These are phyloP conservation scores for Spergularia marina DNA, from an alignment of 148 eudicot species.

Conservation along the genomic window DNA sequence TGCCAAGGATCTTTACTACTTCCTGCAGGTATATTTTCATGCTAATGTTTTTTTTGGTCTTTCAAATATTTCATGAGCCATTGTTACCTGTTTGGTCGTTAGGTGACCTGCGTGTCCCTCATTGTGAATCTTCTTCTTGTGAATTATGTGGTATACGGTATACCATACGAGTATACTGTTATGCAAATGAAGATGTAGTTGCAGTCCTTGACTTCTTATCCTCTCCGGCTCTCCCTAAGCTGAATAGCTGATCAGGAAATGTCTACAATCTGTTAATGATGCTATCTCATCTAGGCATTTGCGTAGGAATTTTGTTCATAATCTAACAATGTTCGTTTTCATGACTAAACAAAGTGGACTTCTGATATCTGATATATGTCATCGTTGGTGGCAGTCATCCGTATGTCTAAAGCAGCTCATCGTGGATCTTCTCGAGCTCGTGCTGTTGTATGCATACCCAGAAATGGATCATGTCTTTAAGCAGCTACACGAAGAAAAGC, in stretches of 20 bases:
- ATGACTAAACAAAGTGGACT: neutral
- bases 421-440: slow-evolving; percentile 71
- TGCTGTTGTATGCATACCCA: slow-evolving; percentile 77
- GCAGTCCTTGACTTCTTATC: neutral
- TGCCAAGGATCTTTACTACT: slow-evolving; percentile 89
- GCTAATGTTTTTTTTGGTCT: neutral
- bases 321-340: neutral
- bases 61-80: neutral
- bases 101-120: neutral
- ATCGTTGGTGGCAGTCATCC: slow-evolving; percentile 63
- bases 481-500: slow-evolving; percentile 64
- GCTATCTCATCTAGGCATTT: neutral
- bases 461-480: slow-evolving; percentile 68
- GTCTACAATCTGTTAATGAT: neutral
- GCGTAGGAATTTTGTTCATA: neutral
- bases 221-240: too few species aligned
- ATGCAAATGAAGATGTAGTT: neutral
- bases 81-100: too few species aligned
- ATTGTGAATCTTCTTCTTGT: neutral
- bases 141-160: neutral
- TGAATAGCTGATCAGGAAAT: neutral
- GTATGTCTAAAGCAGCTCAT: slow-evolving; percentile 78
- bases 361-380: slow-evolving; percentile 14
- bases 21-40: slow-evolving; percentile 68
- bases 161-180: neutral